Evolutionary conservation across 352 stramenopile species (phyloP).

Genomic region (Globisporangium okanoganense): DNA sequence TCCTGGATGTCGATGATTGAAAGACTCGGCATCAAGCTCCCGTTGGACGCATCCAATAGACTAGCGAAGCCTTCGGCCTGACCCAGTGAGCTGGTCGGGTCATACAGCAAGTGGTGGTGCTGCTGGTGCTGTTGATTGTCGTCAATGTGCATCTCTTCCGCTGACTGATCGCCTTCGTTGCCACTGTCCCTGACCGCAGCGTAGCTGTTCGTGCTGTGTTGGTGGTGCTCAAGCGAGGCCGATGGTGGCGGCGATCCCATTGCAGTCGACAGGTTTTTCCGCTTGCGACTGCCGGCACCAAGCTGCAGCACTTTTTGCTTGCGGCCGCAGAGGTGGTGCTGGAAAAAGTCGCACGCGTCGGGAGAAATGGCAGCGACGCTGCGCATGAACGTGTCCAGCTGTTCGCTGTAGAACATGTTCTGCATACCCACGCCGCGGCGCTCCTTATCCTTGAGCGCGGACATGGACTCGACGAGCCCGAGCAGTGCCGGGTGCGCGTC

Average conservation of each 20-base stretch:
- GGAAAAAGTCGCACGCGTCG: constrained; percentile 68
- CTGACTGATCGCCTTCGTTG: background rate
- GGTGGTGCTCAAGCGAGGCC: background rate
- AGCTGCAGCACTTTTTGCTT: constrained; percentile 40
- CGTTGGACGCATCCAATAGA: constrained; percentile 26
- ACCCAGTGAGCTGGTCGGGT: constrained; percentile 5
- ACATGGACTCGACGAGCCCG: constrained; percentile 64
- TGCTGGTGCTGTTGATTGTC: constrained; percentile 5
- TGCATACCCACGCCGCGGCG: constrained; percentile 68
- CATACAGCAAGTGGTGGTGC: constrained; percentile 20
- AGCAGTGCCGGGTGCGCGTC: constrained; percentile 57
- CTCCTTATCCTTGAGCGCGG: constrained; percentile 75
- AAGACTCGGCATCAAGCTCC: constrained; percentile 39
- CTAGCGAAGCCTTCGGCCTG: constrained; percentile 18
- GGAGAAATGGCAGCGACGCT: constrained; percentile 49
- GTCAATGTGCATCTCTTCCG: constrained; percentile 7
- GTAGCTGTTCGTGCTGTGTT: background rate
- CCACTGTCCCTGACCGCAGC: background rate
- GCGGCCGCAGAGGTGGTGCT: constrained; percentile 60
- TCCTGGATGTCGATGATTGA: constrained; percentile 62
- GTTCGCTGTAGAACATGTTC: constrained; percentile 75
- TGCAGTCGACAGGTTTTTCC: constrained; percentile 12
- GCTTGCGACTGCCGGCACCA: constrained; percentile 22
- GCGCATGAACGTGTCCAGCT: constrained; percentile 67
- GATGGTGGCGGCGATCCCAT: background rate